Conservation (phyloP, 768 basidiomycete species). For the Agrocybe praecox region DNA sequence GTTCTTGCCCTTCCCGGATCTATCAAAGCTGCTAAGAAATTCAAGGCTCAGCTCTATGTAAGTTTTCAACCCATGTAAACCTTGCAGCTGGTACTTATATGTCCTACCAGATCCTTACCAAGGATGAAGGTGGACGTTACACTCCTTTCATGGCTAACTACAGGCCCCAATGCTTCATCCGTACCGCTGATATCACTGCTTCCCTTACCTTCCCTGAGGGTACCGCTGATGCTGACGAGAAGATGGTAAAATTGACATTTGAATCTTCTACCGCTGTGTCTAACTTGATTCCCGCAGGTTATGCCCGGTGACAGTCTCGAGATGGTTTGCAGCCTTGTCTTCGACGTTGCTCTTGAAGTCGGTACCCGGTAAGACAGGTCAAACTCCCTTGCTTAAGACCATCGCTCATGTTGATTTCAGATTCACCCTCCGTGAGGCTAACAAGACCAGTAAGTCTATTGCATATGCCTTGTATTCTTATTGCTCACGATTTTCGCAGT, state of each 20-base stretch:
- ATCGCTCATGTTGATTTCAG: constrained; percentile 23
- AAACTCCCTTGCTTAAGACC: not conserved
- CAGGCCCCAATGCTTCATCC: constrained; percentile 93
- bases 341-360: constrained; percentile 87
- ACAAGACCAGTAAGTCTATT: constrained; percentile 76
- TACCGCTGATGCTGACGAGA: constrained; percentile 78
- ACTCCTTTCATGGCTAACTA: constrained; percentile 94
- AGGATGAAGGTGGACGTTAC: constrained; percentile 89
- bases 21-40: constrained; percentile 94
- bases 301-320: constrained; percentile 99
- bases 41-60: constrained; percentile 91
- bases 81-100: not conserved
- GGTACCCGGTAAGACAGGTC: constrained; percentile 73
- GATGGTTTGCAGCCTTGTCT: constrained; percentile 80
- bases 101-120: constrained; percentile 66
- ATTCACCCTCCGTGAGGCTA: constrained; percentile 94
- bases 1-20: constrained; percentile 87
- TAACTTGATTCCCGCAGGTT: constrained; percentile 47
- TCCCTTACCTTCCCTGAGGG: constrained; percentile 84
- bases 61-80: constrained; percentile 17
- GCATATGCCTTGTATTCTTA: not conserved
- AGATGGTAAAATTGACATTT: constrained; percentile 59
- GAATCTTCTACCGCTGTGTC: not conserved
- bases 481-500: constrained; percentile 44
- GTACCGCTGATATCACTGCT: constrained; percentile 93